Evolutionary conservation across 2,329 filamentous ascomycete genomes (phyloP).

Genomic region (Pseudogymnoascus sp.): DNA sequence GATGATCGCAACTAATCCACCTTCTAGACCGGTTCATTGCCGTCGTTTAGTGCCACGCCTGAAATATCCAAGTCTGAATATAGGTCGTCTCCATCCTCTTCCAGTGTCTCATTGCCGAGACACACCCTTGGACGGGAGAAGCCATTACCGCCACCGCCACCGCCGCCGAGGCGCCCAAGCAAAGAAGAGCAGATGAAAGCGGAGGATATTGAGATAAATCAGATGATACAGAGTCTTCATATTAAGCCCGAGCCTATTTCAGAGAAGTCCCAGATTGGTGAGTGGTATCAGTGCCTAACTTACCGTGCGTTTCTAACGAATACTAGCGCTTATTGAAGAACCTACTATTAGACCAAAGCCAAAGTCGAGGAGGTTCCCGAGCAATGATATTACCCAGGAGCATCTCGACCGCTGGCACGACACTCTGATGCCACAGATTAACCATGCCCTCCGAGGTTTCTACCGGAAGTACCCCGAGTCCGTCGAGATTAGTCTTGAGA

Average conservation of each 20-base stretch:
- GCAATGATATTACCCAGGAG: slow-evolving; percentile 48
- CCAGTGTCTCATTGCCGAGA: not conserved
- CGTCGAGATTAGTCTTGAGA: slow-evolving; percentile 68
- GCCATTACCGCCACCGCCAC: not conserved
- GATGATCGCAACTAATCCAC: not conserved
- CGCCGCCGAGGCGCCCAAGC: not conserved
- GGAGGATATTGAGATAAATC: not conserved
- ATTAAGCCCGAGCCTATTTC: not conserved
- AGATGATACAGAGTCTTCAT: not conserved
- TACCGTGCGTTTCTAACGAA: not conserved
- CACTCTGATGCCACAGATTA: slow-evolving; percentile 63
- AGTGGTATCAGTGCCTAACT: not conserved
- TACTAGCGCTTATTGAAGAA: slow-evolving; percentile 14
- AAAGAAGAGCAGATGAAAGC: not conserved
- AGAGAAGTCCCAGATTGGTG: not conserved
- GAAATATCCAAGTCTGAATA: not conserved
- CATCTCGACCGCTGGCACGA: slow-evolving; percentile 64
- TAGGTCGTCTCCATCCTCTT: not conserved
- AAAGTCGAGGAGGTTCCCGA: slow-evolving; percentile 51
- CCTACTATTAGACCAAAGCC: slow-evolving; percentile 13
- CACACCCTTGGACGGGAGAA: not conserved
- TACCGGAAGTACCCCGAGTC: slow-evolving; percentile 68
- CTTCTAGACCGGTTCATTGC: not conserved
- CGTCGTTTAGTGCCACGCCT: not conserved
- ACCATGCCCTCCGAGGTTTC: slow-evolving; percentile 60